These are phyloP conservation scores for Globisporangium splendens DNA, from an alignment of 352 stramenopile genomes.

Conservation along the genomic window DNA sequence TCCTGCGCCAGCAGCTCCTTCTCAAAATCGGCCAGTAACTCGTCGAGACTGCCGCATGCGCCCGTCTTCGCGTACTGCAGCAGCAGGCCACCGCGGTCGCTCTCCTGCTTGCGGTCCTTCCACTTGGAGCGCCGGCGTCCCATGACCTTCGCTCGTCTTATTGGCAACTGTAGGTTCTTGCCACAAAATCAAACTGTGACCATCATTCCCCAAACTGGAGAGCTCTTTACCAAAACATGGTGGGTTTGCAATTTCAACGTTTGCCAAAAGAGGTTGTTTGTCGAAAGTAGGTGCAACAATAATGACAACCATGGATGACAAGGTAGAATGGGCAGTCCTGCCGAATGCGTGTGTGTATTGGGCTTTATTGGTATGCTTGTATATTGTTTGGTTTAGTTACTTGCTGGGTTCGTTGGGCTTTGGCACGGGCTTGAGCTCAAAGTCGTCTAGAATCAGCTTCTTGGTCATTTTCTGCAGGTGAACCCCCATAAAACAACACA, in stretches of 20 bases:
- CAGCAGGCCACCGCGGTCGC: slow-evolving; percentile 35
- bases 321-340: too few relatives aligned
- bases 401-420: slow-evolving; percentile 34
- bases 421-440: slow-evolving; percentile 83
- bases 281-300: too few relatives aligned
- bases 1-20: slow-evolving; percentile 5
- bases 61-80: slow-evolving; percentile 49
- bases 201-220: too few relatives aligned
- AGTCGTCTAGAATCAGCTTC: slow-evolving; percentile 80
- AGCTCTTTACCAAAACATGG: too few relatives aligned
- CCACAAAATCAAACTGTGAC: too few relatives aligned
- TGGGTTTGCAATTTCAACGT: too few relatives aligned
- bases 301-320: too few relatives aligned
- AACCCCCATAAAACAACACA: neutral
- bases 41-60: slow-evolving; percentile 25
- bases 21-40: slow-evolving; percentile 22
- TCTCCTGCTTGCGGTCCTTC: slow-evolving; percentile 39
- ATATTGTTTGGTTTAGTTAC: neutral
- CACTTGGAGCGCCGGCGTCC: slow-evolving; percentile 65
- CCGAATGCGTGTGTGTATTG: too few relatives aligned
- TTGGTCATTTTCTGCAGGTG: slow-evolving; percentile 76
- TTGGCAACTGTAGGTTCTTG: too few relatives aligned
- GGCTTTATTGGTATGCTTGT: too few relatives aligned
- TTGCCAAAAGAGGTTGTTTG: too few relatives aligned
- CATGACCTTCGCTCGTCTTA: slow-evolving; percentile 22